Conservation (phyloP, 805 yeast genomes). For the Candida ulmi region DNA sequence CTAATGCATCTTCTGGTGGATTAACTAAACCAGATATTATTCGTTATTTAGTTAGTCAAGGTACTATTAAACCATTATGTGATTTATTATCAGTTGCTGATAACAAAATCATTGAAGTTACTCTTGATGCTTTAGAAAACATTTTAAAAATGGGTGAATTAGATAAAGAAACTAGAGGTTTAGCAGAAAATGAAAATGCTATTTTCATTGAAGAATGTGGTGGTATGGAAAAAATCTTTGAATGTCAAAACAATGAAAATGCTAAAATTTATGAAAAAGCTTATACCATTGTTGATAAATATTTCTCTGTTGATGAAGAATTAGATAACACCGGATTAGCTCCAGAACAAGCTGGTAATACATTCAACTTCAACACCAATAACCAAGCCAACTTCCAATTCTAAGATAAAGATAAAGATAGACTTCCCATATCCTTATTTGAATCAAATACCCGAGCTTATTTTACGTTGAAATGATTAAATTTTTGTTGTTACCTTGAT, state of each 20-base stretch:
- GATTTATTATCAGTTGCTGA: slow-evolving; percentile 87
- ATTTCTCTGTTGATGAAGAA: slow-evolving; percentile 79
- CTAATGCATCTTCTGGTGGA: slow-evolving; percentile 97
- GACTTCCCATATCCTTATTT: too few species aligned
- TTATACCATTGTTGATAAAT: slow-evolving; percentile 81
- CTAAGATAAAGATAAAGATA: too few species aligned
- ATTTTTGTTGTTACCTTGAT: too few species aligned
- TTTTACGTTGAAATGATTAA: too few species aligned
- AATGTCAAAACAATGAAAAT: slow-evolving; percentile 87
- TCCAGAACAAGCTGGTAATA: slow-evolving; percentile 73
- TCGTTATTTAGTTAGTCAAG: slow-evolving; percentile 87
- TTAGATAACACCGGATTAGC: slow-evolving; percentile 71
- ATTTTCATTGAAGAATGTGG: slow-evolving; percentile 95
- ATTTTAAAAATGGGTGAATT: slow-evolving; percentile 91
- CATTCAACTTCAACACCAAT: slow-evolving; percentile 81
- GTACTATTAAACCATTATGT: slow-evolving; percentile 95
- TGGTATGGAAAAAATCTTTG: slow-evolving; percentile 93
- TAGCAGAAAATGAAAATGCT: slow-evolving; percentile 78
- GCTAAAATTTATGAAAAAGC: slow-evolving; percentile 92
- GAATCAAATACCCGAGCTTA: too few species aligned
- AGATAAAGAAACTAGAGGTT: slow-evolving; percentile 73
- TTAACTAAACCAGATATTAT: slow-evolving; percentile 88
- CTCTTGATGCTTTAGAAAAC: slow-evolving; percentile 92
- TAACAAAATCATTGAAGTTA: slow-evolving; percentile 86
- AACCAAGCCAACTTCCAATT: slow-evolving; percentile 33